A percentile compares a stretch with the other conserved stretches of the same genome.
phyloP scores from a whole-genome alignment of 768 basidiomycete species.

The Leccinum obscurum region DNA sequence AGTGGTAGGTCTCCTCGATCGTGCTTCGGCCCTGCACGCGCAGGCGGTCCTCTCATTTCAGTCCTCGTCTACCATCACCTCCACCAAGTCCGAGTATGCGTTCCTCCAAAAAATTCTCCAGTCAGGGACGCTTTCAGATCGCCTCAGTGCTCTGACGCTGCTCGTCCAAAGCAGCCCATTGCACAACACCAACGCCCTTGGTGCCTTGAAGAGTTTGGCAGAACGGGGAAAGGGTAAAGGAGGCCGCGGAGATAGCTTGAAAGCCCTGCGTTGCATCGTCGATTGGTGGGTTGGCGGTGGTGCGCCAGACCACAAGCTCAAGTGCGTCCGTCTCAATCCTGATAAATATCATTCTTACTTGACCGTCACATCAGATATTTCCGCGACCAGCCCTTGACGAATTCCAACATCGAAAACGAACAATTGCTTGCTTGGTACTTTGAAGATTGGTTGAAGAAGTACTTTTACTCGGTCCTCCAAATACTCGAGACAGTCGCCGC shows the following conservation, averaged over 20 bases:
- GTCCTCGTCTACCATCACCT: slow-evolving; percentile 44
- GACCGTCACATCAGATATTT: slow-evolving; percentile 64
- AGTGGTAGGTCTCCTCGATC: slow-evolving; percentile 34
- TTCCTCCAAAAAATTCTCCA: slow-evolving; percentile 86
- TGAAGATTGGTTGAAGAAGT: slow-evolving; percentile 98
- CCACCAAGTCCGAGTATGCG: slow-evolving; percentile 64
- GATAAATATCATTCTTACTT: neutral
- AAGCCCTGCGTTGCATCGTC: slow-evolving; percentile 85
- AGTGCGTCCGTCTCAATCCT: slow-evolving; percentile 45
- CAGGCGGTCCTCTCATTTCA: slow-evolving; percentile 47
- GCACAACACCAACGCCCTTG: slow-evolving; percentile 81
- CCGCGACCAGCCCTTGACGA: slow-evolving; percentile 78
- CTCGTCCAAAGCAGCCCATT: slow-evolving; percentile 86
- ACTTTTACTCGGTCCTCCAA: slow-evolving; percentile 89
- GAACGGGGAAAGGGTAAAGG: slow-evolving; percentile 80
- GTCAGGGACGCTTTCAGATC: slow-evolving; percentile 88
- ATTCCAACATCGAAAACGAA: slow-evolving; percentile 63
- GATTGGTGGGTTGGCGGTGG: slow-evolving; percentile 99
- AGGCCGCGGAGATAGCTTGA: slow-evolving; percentile 89
- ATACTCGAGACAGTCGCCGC: slow-evolving; percentile 83
- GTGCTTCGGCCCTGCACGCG: slow-evolving; percentile 49
- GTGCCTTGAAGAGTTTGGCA: slow-evolving; percentile 72
- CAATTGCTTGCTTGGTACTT: slow-evolving; percentile 85
- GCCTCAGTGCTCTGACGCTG: slow-evolving; percentile 86
- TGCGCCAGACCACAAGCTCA: slow-evolving; percentile 84